phyloP scores from a whole-genome alignment of 495 filamentous ascomycete species.

The Sporormia fimetaria region DNA sequence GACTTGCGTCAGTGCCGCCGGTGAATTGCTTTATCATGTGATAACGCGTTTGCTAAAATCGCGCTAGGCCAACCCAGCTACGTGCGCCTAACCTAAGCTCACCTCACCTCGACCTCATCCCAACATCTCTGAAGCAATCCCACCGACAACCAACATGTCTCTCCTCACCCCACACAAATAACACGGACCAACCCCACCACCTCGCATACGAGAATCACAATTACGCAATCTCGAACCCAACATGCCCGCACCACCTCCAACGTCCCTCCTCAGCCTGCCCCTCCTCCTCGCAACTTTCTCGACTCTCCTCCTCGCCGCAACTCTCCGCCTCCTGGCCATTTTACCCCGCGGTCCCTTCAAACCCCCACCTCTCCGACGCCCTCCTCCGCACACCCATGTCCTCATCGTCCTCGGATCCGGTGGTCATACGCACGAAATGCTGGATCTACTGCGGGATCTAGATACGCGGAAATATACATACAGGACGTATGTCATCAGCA shows the following conservation, averaged over 20 bases:
- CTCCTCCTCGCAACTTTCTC: constrained; percentile 21
- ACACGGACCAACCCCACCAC: no score
- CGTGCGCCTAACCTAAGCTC: no score
- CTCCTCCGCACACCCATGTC: constrained; percentile 45
- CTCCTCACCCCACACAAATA: no score
- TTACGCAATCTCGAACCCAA: no score
- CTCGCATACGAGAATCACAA: no score
- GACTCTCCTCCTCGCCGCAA: constrained; percentile 11
- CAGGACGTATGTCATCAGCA: constrained; percentile 71
- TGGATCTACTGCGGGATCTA: constrained; percentile 55
- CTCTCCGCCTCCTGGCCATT: constrained; percentile 42
- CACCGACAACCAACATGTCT: no score
- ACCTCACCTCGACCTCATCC: no score
- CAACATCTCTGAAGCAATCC: no score
- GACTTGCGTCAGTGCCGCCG: no score
- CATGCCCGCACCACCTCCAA: constrained; percentile 12
- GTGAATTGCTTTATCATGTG: no score
- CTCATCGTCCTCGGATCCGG: constrained; percentile 82
- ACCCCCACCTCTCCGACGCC: constrained; percentile 21
- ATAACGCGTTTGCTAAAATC: no score
- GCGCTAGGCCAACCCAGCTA: no score
- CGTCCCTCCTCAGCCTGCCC: constrained; percentile 16
- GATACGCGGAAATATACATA: constrained; percentile 38
- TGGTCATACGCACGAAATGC: constrained; percentile 91
- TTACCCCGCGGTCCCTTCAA: constrained; percentile 30